Conservation (phyloP, 1,284 basidiomycete species). For the Apiotrichum akiyoshidainum region DNA sequence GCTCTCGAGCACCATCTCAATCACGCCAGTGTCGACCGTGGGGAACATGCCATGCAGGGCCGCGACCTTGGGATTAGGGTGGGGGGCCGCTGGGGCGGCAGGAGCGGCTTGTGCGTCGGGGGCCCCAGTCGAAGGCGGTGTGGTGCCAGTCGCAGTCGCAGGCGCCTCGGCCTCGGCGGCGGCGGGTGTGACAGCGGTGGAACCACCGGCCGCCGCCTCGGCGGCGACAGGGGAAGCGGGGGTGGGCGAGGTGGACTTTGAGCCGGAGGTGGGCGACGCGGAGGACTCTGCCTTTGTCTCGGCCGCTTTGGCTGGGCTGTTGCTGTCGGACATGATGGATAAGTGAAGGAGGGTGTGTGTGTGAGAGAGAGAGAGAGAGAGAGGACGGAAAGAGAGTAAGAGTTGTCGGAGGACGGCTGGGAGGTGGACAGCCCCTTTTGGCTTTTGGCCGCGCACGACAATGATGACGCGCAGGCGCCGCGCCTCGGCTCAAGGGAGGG, state of each 20-base stretch:
- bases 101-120: background rate
- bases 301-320: background rate
- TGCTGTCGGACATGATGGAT: background rate
- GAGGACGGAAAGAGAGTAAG: background rate
- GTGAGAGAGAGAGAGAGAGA: background rate
- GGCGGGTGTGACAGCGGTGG: background rate
- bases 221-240: background rate
- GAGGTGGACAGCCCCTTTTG: background rate
- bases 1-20: constrained; percentile 48
- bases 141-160: background rate
- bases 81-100: background rate
- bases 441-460: background rate
- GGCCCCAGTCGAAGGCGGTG: background rate
- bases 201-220: background rate
- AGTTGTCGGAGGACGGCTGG: background rate
- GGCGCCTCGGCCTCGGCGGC: background rate
- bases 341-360: no score
- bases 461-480: no score
- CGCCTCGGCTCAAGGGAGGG: no score
- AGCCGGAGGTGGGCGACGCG: background rate
- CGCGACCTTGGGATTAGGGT: constrained; percentile 35
- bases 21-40: constrained; percentile 40
- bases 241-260: background rate
- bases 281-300: background rate
- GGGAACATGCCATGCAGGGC: constrained; percentile 46